Evolutionary conservation across 306 rosid genomes (phyloP), one percentile per base, ranked within the genome.

Genomic region (Geum urbanum): DNA sequence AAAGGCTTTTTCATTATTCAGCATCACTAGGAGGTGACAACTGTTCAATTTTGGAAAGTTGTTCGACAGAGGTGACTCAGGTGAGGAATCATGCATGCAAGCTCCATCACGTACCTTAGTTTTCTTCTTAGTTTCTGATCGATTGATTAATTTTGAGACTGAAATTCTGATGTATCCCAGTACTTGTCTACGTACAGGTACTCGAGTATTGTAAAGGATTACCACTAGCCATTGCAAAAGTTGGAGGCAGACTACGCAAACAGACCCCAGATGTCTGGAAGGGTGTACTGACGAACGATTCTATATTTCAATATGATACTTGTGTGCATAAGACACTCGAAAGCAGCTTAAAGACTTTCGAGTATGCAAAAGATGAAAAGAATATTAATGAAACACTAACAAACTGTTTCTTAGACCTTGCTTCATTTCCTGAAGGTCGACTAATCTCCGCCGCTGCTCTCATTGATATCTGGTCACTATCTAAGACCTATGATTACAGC

Each of bases 351-450:
- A 86, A 79, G 70, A 72, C 40, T 3, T 63, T 64, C 43, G 73
- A 27, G 32, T 1, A 83, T 14, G 32, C 12, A 5, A 8, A 76
- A 4, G 72, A 72, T 56, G 32, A 27, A 1, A 27, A 27, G 32
- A 27, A 27, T 1, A 27, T 27, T 27, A 6, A 27, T 1, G 40
- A n/a, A 12, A 52, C 24, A 18, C 60, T 48, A 58, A 86, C 67
- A 73, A 76, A 85, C 53, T 72, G 85, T 67, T 87, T 87, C 77
- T 19, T 46, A 74, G 86, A 87, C 71, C 67, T 88, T 14, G 71
- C 84, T 66, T 78, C 76, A 39, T 88, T 85, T 74, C 94, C 91
- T 14, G 85, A 81, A 66, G 86, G 69, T 35, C 86, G 83, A 39
- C 81, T 79, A 73, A 88, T 85, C 50, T 81, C 83, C 55, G 86